These are phyloP conservation scores for Citrus mangshanensis DNA, from an alignment of 345 rosid species.

Conservation along the genomic window DNA sequence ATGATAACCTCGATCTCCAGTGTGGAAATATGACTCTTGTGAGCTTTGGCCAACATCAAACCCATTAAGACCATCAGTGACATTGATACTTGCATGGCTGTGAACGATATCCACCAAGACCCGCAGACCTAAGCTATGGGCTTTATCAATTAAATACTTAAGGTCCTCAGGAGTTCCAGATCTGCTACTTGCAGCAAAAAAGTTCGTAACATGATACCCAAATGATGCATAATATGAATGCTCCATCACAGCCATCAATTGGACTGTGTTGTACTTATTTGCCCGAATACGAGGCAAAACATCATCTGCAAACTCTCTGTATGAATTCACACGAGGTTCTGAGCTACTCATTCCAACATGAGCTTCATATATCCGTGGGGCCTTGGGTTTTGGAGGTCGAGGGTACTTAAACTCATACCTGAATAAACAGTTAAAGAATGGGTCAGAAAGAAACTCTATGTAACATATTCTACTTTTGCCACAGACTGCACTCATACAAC, in stretches of 20 bases:
- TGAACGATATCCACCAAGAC: conserved; percentile 76
- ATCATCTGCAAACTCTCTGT: conserved; percentile 73
- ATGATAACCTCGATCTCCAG: conserved; percentile 71
- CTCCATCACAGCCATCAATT: conserved; percentile 82
- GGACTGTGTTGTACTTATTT: conserved; percentile 70
- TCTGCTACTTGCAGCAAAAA: conserved; percentile 75
- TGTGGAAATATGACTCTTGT: conserved; percentile 70
- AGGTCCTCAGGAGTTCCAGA: conserved; percentile 85
- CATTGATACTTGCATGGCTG: conserved; percentile 76
- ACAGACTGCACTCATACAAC: neutral
- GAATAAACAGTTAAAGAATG: conserved; percentile 18
- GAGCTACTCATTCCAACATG: conserved; percentile 86
- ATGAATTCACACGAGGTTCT: conserved; percentile 65
- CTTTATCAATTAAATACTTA: conserved; percentile 76
- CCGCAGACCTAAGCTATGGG: conserved; percentile 66
- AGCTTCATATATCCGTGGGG: conserved; percentile 73
- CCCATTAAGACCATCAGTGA: conserved; percentile 79
- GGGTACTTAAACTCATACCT: conserved; percentile 63
- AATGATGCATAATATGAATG: conserved; percentile 82
- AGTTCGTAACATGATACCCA: conserved; percentile 78
- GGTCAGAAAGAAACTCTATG: conserved; percentile 1
- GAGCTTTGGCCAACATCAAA: conserved; percentile 75
- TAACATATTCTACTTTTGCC: neutral
- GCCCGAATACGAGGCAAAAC: conserved; percentile 69
- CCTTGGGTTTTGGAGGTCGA: conserved; percentile 61